Evolutionary conservation across 768 basidiomycete species (phyloP).

Genomic region (Lactarius evosmus): DNA sequence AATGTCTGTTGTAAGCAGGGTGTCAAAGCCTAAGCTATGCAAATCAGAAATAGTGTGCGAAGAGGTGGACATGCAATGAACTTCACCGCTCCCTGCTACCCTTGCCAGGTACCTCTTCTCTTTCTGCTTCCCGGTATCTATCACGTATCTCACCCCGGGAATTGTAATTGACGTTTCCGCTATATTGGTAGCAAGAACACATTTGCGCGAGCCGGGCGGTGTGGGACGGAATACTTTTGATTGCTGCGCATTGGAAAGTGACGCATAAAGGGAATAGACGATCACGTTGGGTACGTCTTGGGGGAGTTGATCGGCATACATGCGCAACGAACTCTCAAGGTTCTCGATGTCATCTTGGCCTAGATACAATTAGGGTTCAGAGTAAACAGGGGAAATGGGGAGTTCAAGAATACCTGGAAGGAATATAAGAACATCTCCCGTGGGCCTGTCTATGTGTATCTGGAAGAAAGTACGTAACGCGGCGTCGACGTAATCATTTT

Average conservation of each 20-base stretch:
- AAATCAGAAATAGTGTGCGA: background rate
- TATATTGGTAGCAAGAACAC: constrained; percentile 95
- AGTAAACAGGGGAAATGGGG: background rate
- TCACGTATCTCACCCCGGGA: constrained; percentile 91
- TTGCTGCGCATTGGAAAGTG: constrained; percentile 76
- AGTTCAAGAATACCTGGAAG: constrained; percentile 59
- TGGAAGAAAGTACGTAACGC: constrained; percentile 93
- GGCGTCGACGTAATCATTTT: constrained; percentile 83
- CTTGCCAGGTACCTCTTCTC: constrained; percentile 83
- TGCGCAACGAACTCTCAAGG: constrained; percentile 68
- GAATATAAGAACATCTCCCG: constrained; percentile 91
- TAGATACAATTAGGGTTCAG: constrained; percentile 31
- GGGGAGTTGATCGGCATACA: constrained; percentile 69
- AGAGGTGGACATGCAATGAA: background rate
- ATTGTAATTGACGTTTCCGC: constrained; percentile 98
- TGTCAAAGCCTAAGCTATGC: constrained; percentile 72
- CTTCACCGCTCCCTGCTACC: constrained; percentile 62
- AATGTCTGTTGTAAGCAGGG: constrained; percentile 75
- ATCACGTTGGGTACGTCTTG: constrained; percentile 49
- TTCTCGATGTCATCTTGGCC: constrained; percentile 97
- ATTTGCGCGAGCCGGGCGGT: constrained; percentile 71
- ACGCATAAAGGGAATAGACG: constrained; percentile 81
- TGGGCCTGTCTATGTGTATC: constrained; percentile 75
- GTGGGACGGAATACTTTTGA: constrained; percentile 69
- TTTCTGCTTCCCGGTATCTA: constrained; percentile 95